phyloP scores from a whole-genome alignment of 352 stramenopile genomes.

The Phytopythium chamaehyphon region DNA sequence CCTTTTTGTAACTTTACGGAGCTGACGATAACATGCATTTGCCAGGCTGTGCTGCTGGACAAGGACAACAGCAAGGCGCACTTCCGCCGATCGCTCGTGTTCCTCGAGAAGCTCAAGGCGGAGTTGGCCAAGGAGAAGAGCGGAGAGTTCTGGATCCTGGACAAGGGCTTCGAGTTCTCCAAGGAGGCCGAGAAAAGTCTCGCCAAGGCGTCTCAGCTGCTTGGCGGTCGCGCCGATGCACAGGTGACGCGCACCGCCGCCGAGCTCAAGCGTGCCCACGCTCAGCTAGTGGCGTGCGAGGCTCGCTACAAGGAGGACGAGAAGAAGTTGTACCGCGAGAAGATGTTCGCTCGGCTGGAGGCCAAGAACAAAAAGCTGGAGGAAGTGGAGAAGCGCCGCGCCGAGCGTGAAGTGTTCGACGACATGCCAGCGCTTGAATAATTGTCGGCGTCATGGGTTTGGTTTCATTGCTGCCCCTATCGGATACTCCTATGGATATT shows the following conservation, averaged over 20 bases:
- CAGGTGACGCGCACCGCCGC: slow-evolving; percentile 46
- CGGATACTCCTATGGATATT: no score
- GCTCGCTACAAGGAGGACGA: slow-evolving; percentile 82
- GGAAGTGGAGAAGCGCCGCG: slow-evolving; percentile 60
- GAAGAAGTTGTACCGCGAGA: slow-evolving; percentile 88
- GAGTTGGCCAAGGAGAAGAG: slow-evolving; percentile 79
- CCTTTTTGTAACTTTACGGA: no score
- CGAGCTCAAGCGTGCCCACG: slow-evolving; percentile 62
- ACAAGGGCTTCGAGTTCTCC: slow-evolving; percentile 77
- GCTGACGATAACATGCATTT: no score
- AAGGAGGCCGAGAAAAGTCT: slow-evolving; percentile 73
- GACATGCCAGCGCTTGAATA: slow-evolving; percentile 82
- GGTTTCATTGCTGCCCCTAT: no score
- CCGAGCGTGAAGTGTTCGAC: slow-evolving; percentile 66
- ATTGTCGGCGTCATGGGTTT: slow-evolving; percentile 50
- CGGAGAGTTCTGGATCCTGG: slow-evolving; percentile 84
- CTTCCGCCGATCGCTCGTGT: slow-evolving; percentile 77
- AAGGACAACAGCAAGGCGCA: slow-evolving; percentile 63
- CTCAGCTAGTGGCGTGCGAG: slow-evolving; percentile 49
- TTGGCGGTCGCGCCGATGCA: slow-evolving; percentile 32
- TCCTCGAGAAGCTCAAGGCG: slow-evolving; percentile 73
- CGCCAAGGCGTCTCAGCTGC: slow-evolving; percentile 44
- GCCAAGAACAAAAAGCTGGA: slow-evolving; percentile 79
- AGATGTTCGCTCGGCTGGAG: slow-evolving; percentile 83
- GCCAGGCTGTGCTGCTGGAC: slow-evolving; percentile 65